Percentiles rank a stretch among this genome's conserved stretches.
Conservation (phyloP, 192 early-diverging fungal genomes). For the Jimgerdemannia lactiflua region DNA sequence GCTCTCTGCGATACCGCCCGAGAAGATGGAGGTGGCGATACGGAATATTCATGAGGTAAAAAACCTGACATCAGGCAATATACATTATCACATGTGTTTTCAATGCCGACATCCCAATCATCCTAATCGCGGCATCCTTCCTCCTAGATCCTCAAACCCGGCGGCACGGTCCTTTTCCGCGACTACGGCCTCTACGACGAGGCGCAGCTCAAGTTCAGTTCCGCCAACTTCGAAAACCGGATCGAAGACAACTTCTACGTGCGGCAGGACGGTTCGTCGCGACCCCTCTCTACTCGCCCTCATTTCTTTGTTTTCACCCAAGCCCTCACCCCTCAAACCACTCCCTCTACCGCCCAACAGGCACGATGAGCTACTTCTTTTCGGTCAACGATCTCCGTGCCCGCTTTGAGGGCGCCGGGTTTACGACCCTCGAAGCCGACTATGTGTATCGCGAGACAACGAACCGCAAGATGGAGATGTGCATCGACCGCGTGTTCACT, state of each 20-base stretch:
- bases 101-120: not conserved
- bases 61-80: not conserved
- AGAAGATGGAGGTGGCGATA: constrained; percentile 76
- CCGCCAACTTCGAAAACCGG: constrained; percentile 68
- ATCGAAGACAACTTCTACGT: constrained; percentile 95
- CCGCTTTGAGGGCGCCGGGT: constrained; percentile 64
- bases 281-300: not conserved
- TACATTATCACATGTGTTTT: no score
- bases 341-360: not conserved
- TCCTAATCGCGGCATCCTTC: not conserved
- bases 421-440: constrained; percentile 51
- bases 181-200: constrained; percentile 98
- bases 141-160: constrained; percentile 65
- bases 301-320: not conserved
- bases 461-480: constrained; percentile 63
- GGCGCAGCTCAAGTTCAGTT: constrained; percentile 89
- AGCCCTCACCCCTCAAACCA: no score
- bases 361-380: constrained; percentile 95
- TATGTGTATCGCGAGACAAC: constrained; percentile 69
- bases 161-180: constrained; percentile 87
- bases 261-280: constrained; percentile 75
- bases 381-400: constrained; percentile 53
- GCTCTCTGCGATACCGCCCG: constrained; percentile 89
- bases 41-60: constrained; percentile 70
- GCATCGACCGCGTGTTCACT: constrained; percentile 67